phyloP scores from a whole-genome alignment of 2,329 filamentous ascomycete genomes.

The Chalara sp. region DNA sequence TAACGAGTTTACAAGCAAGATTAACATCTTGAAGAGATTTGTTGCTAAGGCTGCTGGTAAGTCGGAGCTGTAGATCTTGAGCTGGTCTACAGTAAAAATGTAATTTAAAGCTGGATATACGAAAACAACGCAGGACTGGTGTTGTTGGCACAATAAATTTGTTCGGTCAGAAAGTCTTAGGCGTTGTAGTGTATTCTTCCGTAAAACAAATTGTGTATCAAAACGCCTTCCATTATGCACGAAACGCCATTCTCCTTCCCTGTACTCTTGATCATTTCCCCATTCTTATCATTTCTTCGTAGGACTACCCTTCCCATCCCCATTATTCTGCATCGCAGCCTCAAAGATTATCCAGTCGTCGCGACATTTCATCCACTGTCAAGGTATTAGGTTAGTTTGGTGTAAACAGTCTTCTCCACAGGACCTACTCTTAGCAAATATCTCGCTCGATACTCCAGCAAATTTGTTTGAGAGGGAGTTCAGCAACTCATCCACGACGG shows the following conservation, averaged over 20 bases:
- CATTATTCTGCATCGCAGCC: constrained; percentile 20
- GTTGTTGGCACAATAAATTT: not conserved
- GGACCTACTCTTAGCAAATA: constrained; percentile 76
- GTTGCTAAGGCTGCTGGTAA: constrained; percentile 56
- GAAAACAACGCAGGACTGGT: not conserved
- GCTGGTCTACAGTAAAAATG: not conserved
- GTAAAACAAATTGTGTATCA: not conserved
- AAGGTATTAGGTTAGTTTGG: not conserved
- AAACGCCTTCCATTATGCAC: not conserved
- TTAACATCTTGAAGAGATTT: constrained; percentile 83
- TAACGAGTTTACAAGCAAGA: constrained; percentile 79
- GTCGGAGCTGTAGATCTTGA: constrained; percentile 37
- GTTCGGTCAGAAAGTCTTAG: not conserved
- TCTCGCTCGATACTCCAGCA: constrained; percentile 74
- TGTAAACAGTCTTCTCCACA: not conserved
- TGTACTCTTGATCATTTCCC: not conserved
- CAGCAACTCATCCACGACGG: constrained; percentile 77
- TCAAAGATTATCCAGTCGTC: constrained; percentile 75
- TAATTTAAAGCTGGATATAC: not conserved
- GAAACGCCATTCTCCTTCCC: not conserved
- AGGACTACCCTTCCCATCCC: constrained; percentile 20
- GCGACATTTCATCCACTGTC: constrained; percentile 89
- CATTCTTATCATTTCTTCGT: constrained; percentile 14
- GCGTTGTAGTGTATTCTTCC: not conserved
- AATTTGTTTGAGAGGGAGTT: constrained; percentile 84